Evolutionary conservation across 164 flowering plant genomes (phyloP), one percentile per base, ranked within the genome.

Genomic region (Magnolia kwangsiensis): DNA sequence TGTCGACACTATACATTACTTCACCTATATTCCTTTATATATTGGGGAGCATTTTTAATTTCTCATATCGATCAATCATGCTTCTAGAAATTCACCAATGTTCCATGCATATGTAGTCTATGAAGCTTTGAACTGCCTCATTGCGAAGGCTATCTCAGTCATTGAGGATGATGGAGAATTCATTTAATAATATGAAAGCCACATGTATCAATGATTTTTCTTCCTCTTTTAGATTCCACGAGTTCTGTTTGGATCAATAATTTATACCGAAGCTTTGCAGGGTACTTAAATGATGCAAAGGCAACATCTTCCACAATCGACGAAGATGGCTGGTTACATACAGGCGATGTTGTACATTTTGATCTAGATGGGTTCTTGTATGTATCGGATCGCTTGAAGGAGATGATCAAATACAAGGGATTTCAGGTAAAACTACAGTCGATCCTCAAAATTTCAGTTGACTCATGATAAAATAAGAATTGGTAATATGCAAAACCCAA

Each of bases 361-460:
- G 97, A 95, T 71, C 31, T 77, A 37, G 95, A 95, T 79, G 97
- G 93, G 1, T 89, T 85, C 79, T 68, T 95, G 7, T 81, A 83
- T 78, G 71, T 95, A 37, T 13, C 80, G 67, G 96, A 91, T 75
- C 92, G 97, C 1, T 72, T 93, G 77, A 95, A 95, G 83, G 98
- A 91, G 73, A 78, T 86, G 3, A 91, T 94, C 74, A 92, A 94
- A 74, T 95, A 89, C 85, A 95, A 91, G 63, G 98, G 98, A 16
- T 93, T 83, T 83, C 98, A 93, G 96, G 98, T 93, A 79, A 31
- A 23, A 7, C 21, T 51, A 24, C 9, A 50, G 45, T 37, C 45
- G 45, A 37, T 37, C 45, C 45, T 37, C 45, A 20, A 24, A 21
- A 21, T 8, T 63, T 18, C n/a, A 4, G 59, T n/a, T 65, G 21